Conservation (phyloP, 345 rosid species). For the Ailanthus altissimus region DNA sequence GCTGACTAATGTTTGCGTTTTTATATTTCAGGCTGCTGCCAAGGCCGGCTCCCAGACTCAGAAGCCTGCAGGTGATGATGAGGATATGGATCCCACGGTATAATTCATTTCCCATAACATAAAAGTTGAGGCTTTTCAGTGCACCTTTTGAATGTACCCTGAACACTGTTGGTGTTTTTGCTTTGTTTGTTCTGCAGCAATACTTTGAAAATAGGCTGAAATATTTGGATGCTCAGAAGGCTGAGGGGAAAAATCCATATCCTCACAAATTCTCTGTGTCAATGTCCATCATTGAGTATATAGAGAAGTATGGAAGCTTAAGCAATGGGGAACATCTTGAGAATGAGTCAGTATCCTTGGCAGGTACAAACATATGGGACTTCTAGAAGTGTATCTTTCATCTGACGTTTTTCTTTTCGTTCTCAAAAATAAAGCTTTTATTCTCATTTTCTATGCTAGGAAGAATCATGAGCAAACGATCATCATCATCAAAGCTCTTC, state of each 20-base stretch:
- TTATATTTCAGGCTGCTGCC: conserved; percentile 45
- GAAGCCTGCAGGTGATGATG: conserved; percentile 77
- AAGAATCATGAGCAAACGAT: conserved; percentile 85
- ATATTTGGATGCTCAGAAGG: conserved; percentile 66
- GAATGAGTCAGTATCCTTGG: conserved; percentile 57
- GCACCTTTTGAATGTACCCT: neutral
- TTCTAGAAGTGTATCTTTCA: neutral
- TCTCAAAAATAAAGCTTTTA: neutral
- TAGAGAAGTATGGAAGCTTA: conserved; percentile 57
- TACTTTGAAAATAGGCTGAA: conserved; percentile 79
- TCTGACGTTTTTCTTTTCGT: neutral
- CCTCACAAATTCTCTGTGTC: conserved; percentile 77
- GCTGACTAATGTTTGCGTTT: neutral
- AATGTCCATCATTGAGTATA: conserved; percentile 63
- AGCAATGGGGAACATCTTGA: conserved; percentile 73
- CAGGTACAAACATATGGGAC: conserved; percentile 45
- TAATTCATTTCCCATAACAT: neutral
- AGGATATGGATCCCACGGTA: conserved; percentile 98
- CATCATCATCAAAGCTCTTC: conserved; percentile 85
- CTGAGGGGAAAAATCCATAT: conserved; percentile 72
- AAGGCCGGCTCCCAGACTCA: conserved; percentile 38
- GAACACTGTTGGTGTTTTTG: neutral
- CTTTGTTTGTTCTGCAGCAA: conserved; percentile 59
- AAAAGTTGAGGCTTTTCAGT: neutral
- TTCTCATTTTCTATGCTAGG: conserved; percentile 44